phyloP scores from a whole-genome alignment of 345 rosid genomes.

The Gossypium thurberi region DNA sequence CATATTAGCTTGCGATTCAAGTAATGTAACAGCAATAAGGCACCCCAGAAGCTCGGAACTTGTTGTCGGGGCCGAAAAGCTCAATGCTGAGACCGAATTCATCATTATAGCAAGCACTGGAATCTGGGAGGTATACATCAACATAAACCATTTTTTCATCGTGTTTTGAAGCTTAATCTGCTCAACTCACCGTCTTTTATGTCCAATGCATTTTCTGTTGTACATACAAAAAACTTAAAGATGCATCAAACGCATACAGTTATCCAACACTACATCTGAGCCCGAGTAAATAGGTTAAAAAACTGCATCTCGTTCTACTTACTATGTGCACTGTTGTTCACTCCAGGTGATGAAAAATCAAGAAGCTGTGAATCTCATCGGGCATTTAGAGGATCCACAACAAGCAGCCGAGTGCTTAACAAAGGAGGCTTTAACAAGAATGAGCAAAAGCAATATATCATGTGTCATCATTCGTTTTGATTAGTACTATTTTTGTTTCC shows the following conservation, averaged over 20 bases:
- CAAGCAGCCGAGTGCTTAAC: conserved; percentile 66
- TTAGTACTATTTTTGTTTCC: conserved; percentile 7
- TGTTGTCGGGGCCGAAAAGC: conserved; percentile 30
- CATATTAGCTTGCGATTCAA: conserved; percentile 31
- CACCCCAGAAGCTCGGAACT: conserved; percentile 28
- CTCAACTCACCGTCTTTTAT: no score
- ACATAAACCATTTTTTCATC: neutral
- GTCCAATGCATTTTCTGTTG: no score
- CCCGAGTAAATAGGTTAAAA: no score
- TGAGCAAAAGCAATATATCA: conserved; percentile 54
- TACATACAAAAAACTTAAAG: no score
- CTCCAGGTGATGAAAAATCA: conserved; percentile 65
- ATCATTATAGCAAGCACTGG: conserved; percentile 64
- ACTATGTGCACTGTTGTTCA: neutral
- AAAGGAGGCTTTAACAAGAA: conserved; percentile 53
- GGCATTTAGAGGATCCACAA: conserved; percentile 59
- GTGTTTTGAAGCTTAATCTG: neutral
- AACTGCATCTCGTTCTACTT: neutral
- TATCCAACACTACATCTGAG: no score
- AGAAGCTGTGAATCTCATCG: conserved; percentile 58
- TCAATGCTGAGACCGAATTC: conserved; percentile 50
- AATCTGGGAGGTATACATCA: conserved; percentile 55
- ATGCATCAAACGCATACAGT: no score
- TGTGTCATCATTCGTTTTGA: conserved; percentile 51
- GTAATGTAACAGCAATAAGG: conserved; percentile 20